Percentiles rank a stretch among this genome's conserved stretches.
Conservation (phyloP, 257 asterid species). For the Lithospermum erythrorhizon region DNA sequence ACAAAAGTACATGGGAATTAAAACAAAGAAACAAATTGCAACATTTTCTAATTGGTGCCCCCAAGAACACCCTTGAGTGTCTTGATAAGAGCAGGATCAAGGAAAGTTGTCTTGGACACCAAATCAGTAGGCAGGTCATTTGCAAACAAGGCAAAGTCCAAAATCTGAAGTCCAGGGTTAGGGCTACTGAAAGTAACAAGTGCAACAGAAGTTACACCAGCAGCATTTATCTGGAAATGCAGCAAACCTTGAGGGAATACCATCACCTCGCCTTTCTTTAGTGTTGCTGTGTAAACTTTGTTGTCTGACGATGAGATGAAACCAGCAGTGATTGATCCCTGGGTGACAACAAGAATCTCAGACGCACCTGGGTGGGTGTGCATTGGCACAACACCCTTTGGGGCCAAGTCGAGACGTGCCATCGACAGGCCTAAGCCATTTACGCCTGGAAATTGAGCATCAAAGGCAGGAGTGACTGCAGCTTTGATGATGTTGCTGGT, state of each 20-base stretch:
- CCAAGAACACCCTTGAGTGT: constrained; percentile 48
- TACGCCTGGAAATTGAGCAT: constrained; percentile 53
- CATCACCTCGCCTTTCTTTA: constrained; percentile 52
- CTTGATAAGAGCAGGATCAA: constrained; percentile 43
- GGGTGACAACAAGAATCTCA: constrained; percentile 36
- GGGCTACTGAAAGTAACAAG: constrained; percentile 54
- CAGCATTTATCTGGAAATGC: constrained; percentile 65
- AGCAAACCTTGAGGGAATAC: constrained; percentile 56
- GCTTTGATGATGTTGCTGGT: constrained; percentile 61
- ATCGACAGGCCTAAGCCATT: constrained; percentile 70
- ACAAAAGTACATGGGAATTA: background rate
- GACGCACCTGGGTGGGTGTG: constrained; percentile 81
- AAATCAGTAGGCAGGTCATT: constrained; percentile 34
- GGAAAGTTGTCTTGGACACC: constrained; percentile 47
- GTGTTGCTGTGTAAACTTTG: constrained; percentile 37
- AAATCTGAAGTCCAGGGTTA: constrained; percentile 54
- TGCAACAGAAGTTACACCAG: constrained; percentile 38
- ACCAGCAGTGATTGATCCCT: constrained; percentile 36
- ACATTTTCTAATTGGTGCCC: constrained; percentile 18
- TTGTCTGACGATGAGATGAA: constrained; percentile 54
- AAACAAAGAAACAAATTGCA: background rate
- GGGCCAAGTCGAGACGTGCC: constrained; percentile 55
- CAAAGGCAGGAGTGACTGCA: constrained; percentile 58
- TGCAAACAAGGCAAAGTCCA: constrained; percentile 47
- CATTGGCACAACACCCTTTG: constrained; percentile 51